These are phyloP conservation scores for Wallacemonas sp. DNA, from an alignment of 208 protist genomes.

Conservation along the genomic window DNA sequence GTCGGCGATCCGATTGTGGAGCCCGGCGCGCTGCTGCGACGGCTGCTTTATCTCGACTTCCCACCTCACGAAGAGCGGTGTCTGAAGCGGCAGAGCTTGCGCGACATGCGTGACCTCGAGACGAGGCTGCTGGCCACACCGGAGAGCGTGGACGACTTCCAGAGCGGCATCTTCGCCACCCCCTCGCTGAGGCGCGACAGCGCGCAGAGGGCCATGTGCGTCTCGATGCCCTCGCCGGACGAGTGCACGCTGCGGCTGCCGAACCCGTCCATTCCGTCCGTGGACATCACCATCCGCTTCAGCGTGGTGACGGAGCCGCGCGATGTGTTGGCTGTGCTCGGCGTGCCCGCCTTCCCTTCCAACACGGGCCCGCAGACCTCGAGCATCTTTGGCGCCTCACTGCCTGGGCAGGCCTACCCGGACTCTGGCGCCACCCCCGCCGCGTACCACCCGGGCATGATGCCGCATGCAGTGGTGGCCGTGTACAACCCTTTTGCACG, in stretches of 20 bases:
- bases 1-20: slow-evolving; percentile 43
- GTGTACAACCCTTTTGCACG: slow-evolving; percentile 40
- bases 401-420: slow-evolving; percentile 5
- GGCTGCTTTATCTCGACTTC: slow-evolving; percentile 35
- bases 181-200: background rate
- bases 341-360: background rate
- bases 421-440: background rate
- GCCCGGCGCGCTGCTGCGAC: slow-evolving; percentile 39
- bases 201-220: background rate
- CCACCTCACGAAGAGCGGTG: slow-evolving; percentile 20
- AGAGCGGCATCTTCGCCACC: background rate
- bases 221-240: slow-evolving; percentile 1
- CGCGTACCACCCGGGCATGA: slow-evolving; percentile 16
- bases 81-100: slow-evolving; percentile 19
- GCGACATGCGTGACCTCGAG: slow-evolving; percentile 16
- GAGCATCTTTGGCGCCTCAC: slow-evolving; percentile 8
- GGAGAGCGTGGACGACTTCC: background rate
- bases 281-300: slow-evolving; percentile 47
- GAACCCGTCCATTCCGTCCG: slow-evolving; percentile 52
- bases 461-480: slow-evolving; percentile 34
- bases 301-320: slow-evolving; percentile 29
- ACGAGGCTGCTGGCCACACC: slow-evolving; percentile 1
- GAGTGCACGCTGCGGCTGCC: slow-evolving; percentile 32
- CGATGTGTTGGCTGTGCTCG: slow-evolving; percentile 19
- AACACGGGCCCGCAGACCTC: background rate